Conservation (phyloP, 257 asterid genomes). For the Capsicum rhomboideum region DNA sequence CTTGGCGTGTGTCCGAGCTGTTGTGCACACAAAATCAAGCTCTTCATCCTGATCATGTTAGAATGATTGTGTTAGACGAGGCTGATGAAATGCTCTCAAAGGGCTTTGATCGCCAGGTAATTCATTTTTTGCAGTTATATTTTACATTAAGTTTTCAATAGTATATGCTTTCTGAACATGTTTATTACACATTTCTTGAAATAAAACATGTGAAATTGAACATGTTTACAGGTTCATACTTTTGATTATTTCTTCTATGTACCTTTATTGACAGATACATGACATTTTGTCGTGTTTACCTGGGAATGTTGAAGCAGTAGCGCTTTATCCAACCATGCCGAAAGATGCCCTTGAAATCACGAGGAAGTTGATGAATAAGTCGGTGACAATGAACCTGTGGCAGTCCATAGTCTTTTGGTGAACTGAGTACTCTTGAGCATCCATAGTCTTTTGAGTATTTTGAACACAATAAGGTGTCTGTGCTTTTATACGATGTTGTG, state of each 20-base stretch:
- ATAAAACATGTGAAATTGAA: no score
- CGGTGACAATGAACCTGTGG: neutral
- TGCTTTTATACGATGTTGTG: neutral
- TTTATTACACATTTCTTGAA: no score
- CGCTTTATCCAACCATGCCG: neutral
- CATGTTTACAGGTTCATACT: no score
- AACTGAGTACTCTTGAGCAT: neutral
- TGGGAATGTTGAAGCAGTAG: neutral
- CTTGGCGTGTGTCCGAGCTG: neutral
- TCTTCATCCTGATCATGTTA: neutral
- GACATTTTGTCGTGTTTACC: neutral
- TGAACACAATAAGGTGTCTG: neutral
- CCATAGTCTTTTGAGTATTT: neutral
- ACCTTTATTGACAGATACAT: neutral
- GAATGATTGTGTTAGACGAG: neutral
- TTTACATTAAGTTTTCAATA: neutral
- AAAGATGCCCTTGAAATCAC: neutral
- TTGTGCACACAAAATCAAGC: neutral
- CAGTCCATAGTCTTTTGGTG: neutral
- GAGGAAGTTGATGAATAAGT: neutral
- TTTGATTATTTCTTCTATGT: neutral
- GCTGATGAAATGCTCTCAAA: slow-evolving; percentile 1
- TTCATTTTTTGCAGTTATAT: neutral
- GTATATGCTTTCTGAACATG: neutral
- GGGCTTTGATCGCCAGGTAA: neutral